Conservation (phyloP, 2,329 filamentous ascomycete species). For the Fusarium pseudoanthophilum region DNA sequence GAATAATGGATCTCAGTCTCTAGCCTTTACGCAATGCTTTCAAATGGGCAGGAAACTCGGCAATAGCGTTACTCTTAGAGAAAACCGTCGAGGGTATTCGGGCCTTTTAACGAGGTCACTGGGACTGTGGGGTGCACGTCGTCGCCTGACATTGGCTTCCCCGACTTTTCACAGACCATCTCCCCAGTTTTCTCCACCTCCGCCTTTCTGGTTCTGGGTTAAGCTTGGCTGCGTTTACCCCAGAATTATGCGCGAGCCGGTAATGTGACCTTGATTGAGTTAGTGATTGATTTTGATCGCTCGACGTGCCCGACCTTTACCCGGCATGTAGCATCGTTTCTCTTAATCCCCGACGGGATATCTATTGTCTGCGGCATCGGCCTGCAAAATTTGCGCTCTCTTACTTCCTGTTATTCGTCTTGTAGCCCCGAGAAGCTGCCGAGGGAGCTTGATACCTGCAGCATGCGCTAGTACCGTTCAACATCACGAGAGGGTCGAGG, state of each 20-base stretch:
- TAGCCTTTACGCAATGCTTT: conserved; percentile 5
- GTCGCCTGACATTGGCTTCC: neutral
- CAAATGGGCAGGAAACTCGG: neutral
- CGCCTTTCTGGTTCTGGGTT: conserved; percentile 1
- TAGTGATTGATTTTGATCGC: neutral
- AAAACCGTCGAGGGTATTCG: neutral
- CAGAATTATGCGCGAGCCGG: neutral
- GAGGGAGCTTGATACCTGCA: neutral
- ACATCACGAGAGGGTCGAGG: neutral
- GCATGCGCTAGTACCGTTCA: neutral
- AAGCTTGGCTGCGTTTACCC: conserved; percentile 6
- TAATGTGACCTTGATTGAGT: neutral
- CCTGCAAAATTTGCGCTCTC: neutral
- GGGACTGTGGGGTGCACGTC: neutral
- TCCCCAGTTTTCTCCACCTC: conserved; percentile 8
- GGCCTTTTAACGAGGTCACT: conserved; percentile 8
- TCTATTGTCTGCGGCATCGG: neutral
- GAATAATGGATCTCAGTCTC: neutral
- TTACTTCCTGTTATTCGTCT: fast-evolving
- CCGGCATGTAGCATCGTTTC: neutral
- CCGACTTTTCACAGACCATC: conserved; percentile 1
- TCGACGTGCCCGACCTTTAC: neutral
- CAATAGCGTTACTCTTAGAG: neutral
- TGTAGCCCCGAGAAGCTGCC: neutral
- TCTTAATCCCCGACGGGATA: neutral